A percentile compares a stretch with the other conserved stretches of the same genome.
These are phyloP conservation scores for Aspergillus floridensis DNA, from an alignment of 2,329 filamentous ascomycete genomes.

Conservation along the genomic window DNA sequence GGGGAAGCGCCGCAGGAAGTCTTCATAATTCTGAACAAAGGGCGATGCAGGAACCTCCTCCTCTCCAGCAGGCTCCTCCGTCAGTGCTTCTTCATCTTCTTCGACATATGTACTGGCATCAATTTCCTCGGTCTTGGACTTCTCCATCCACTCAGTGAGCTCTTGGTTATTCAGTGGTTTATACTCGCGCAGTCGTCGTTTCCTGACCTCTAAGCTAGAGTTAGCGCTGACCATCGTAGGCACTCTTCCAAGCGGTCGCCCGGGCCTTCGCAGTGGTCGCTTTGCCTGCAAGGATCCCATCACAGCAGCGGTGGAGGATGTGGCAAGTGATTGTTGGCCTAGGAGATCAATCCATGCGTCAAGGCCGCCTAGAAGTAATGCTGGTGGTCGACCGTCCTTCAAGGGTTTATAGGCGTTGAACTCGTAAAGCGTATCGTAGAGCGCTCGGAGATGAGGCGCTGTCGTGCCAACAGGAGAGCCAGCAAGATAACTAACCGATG, in stretches of 20 bases:
- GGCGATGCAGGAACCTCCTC: conserved; percentile 43
- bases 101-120: conserved; percentile 40
- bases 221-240: conserved; percentile 52
- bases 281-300: conserved; percentile 46
- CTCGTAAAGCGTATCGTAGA: conserved; percentile 77
- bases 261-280: conserved; percentile 36
- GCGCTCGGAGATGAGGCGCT: conserved; percentile 61
- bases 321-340: conserved; percentile 63
- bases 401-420: conserved; percentile 79
- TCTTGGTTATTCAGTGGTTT: conserved; percentile 78
- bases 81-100: conserved; percentile 39
- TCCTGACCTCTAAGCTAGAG: conserved; percentile 55
- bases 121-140: conserved; percentile 66
- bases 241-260: conserved; percentile 52
- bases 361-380: conserved; percentile 76
- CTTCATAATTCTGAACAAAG: conserved; percentile 71
- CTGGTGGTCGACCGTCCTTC: conserved; percentile 62
- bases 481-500: conserved; percentile 56
- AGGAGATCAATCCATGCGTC: conserved; percentile 85
- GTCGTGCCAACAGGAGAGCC: conserved; percentile 46
- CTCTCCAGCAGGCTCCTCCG: conserved; percentile 45
- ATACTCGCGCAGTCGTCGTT: conserved; percentile 57
- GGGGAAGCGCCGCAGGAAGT: conserved; percentile 80
- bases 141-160: conserved; percentile 75
- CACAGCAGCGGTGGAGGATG: conserved; percentile 54